These are phyloP conservation scores for Leccinum broughii DNA, from an alignment of 768 basidiomycete species.

Conservation along the genomic window DNA sequence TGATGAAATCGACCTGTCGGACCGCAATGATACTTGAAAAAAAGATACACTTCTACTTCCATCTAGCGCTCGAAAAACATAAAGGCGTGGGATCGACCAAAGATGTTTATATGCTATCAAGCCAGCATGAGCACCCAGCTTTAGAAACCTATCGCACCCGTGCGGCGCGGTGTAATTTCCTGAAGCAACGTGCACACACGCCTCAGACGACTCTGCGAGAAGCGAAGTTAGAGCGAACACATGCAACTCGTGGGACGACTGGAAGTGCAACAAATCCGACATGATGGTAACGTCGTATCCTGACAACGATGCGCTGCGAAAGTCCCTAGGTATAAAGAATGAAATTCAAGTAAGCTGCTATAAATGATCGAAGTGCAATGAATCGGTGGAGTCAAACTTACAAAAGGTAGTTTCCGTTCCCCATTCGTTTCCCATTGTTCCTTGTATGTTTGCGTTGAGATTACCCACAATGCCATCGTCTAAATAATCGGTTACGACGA, in stretches of 20 bases:
- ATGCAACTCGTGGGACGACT: conserved; percentile 56
- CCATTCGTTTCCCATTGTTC: conserved; percentile 68
- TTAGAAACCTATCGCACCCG: conserved; percentile 57
- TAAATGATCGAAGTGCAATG: conserved; percentile 1
- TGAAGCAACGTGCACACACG: conserved; percentile 58
- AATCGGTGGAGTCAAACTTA: conserved; percentile 33
- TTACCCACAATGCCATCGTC: conserved; percentile 61
- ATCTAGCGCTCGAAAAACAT: background rate
- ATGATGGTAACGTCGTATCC: conserved; percentile 63
- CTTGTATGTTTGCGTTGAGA: conserved; percentile 53
- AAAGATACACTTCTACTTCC: background rate
- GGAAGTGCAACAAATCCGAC: conserved; percentile 74
- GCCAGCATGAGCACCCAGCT: background rate
- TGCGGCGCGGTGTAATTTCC: conserved; percentile 59
- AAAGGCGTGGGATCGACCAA: conserved; percentile 4
- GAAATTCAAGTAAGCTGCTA: background rate
- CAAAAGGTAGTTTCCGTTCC: conserved; percentile 53
- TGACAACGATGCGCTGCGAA: conserved; percentile 13
- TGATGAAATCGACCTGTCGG: background rate
- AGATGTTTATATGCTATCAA: background rate
- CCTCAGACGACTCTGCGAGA: conserved; percentile 41
- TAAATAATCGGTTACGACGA: conserved; percentile 71
- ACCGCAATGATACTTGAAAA: background rate
- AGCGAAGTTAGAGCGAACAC: conserved; percentile 51
- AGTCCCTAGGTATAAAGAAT: conserved; percentile 15